phyloP scores from a whole-genome alignment of 306 rosid species.

The Lathyrus tuberosus region DNA sequence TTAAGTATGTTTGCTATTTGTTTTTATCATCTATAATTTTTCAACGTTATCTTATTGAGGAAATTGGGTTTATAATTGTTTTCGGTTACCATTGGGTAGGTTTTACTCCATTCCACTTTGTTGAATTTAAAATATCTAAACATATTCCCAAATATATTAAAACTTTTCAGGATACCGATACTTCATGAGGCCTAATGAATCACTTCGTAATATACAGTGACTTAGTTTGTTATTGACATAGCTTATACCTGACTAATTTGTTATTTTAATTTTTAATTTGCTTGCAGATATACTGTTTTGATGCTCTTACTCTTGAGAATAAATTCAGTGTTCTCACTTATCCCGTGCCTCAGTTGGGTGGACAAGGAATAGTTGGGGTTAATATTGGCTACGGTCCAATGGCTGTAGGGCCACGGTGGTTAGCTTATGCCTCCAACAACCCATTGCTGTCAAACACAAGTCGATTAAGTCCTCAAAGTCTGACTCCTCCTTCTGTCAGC shows the following conservation, averaged over 20 bases:
- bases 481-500: conserved; percentile 87
- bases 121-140: background rate
- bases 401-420: conserved; percentile 96
- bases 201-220: conserved; percentile 16
- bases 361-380: conserved; percentile 80
- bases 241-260: conserved; percentile 36
- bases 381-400: conserved; percentile 97
- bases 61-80: conserved; percentile 30
- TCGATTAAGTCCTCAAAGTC: conserved; percentile 86
- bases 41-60: conserved; percentile 25
- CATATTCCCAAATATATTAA: conserved; percentile 31
- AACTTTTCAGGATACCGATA: conserved; percentile 30
- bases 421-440: conserved; percentile 88
- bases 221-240: conserved; percentile 35
- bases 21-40: conserved; percentile 27
- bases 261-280: conserved; percentile 33
- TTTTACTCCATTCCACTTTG: background rate
- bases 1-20: conserved; percentile 23
- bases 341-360: conserved; percentile 93
- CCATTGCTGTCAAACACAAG: conserved; percentile 70
- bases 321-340: conserved; percentile 92
- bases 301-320: conserved; percentile 91
- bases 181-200: conserved; percentile 28
- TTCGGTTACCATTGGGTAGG: conserved; percentile 25
- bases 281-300: conserved; percentile 94